A percentile compares a stretch with the other conserved stretches of the same genome.
These are phyloP conservation scores for Tuber melanosporum DNA, from an alignment of 495 filamentous ascomycete species.

Conservation along the genomic window DNA sequence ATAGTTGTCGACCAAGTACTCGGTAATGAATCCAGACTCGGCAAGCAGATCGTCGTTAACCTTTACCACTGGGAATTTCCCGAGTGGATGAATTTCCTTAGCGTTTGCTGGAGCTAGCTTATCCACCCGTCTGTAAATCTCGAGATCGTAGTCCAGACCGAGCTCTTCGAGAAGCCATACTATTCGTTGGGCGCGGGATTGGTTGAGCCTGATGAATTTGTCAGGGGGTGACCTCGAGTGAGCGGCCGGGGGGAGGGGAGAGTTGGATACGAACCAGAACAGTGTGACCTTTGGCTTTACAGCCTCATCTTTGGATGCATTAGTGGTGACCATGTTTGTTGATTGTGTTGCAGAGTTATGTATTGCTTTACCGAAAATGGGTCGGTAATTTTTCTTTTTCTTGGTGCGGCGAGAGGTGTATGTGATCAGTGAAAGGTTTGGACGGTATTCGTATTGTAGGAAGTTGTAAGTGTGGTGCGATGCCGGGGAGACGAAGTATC, in stretches of 20 bases:
- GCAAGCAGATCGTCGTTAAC: slow-evolving; percentile 61
- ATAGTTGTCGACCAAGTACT: slow-evolving; percentile 76
- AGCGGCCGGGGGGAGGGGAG: not conserved
- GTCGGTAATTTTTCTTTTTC: not conserved
- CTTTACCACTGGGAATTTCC: slow-evolving; percentile 71
- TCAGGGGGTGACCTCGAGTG: slow-evolving; percentile 7
- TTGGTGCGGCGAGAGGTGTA: not conserved
- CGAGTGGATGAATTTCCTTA: slow-evolving; percentile 72
- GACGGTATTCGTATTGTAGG: not conserved
- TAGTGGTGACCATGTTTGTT: not conserved
- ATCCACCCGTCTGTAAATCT: slow-evolving; percentile 61
- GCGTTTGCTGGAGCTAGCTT: slow-evolving; percentile 63
- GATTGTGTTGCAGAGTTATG: not conserved
- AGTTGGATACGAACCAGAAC: slow-evolving; percentile 56
- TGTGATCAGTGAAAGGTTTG: not conserved
- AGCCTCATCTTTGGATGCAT: not conserved
- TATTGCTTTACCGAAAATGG: not conserved
- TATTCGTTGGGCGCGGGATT: slow-evolving; percentile 76
- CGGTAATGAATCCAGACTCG: slow-evolving; percentile 70
- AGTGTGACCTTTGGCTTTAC: slow-evolving; percentile 61
- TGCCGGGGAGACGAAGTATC: not conserved
- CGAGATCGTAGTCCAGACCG: slow-evolving; percentile 66
- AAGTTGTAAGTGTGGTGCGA: not conserved
- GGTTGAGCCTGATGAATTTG: slow-evolving; percentile 55
- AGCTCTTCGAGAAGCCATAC: slow-evolving; percentile 87